Evolutionary conservation across 202 grass and related monocot species (phyloP).

Genomic region (Cymbopogon flexuosus): DNA sequence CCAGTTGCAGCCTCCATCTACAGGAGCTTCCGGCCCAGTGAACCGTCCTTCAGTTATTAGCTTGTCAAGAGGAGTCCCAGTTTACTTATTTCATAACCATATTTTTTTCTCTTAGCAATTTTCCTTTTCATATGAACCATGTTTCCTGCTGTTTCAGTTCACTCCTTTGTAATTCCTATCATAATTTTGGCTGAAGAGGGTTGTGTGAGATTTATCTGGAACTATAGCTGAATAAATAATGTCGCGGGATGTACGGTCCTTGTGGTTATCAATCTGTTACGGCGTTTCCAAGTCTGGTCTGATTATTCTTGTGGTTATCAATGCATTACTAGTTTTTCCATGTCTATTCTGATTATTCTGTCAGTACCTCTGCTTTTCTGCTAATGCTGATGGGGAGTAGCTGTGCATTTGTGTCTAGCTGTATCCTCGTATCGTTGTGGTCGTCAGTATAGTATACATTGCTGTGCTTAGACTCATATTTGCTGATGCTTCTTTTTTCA

Average conservation of each 20-base stretch:
- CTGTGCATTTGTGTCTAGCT: neutral
- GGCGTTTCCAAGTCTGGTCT: neutral
- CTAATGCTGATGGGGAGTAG: neutral
- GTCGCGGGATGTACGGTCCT: conserved; percentile 27
- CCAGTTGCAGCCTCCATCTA: conserved; percentile 60
- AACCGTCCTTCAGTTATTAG: conserved; percentile 63
- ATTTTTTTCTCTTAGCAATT: conserved; percentile 12
- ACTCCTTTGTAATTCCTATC: conserved; percentile 21
- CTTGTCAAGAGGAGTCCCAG: neutral
- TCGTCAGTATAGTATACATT: neutral
- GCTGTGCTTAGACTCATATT: neutral
- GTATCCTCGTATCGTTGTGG: neutral
- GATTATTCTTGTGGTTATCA: neutral
- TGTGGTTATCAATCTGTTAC: neutral
- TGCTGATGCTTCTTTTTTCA: neutral
- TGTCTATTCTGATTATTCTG: neutral
- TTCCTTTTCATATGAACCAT: conserved; percentile 35
- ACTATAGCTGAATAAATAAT: conserved; percentile 59
- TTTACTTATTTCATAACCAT: neutral
- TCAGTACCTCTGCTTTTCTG: neutral
- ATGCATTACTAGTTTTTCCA: neutral
- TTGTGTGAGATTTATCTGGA: conserved; percentile 48
- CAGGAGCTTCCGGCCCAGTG: conserved; percentile 38
- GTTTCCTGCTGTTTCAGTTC: conserved; percentile 11
- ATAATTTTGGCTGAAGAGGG: conserved; percentile 54